These are phyloP conservation scores for Paraconiothyrium brasiliense DNA, from an alignment of 2,329 filamentous ascomycete species.

Conservation along the genomic window DNA sequence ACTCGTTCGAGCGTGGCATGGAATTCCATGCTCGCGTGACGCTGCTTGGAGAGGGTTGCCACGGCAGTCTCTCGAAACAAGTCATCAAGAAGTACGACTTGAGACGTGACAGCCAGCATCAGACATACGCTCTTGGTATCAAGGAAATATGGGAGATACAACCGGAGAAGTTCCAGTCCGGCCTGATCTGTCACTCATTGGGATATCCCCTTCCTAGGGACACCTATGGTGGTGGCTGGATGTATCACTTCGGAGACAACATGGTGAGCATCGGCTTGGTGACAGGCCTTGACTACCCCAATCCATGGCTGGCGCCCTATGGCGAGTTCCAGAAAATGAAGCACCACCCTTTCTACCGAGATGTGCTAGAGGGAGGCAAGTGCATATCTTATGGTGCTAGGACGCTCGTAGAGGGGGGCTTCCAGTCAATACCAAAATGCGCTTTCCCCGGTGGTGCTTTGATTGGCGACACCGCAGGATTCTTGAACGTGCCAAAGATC, in stretches of 20 bases:
- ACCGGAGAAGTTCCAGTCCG: conserved; percentile 89
- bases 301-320: conserved; percentile 96
- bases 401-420: conserved; percentile 91
- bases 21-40: conserved; percentile 95
- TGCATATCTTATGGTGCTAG: conserved; percentile 96
- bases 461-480: conserved; percentile 95
- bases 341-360: conserved; percentile 89
- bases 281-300: conserved; percentile 92
- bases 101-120: conserved; percentile 85
- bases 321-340: conserved; percentile 98
- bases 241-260: conserved; percentile 99
- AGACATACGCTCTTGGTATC: conserved; percentile 93
- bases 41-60: conserved; percentile 92
- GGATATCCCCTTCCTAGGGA: conserved; percentile 89
- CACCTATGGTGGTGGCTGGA: conserved; percentile 97
- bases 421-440: conserved; percentile 97
- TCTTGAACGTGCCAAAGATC: conserved; percentile 97
- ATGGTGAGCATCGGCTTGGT: conserved; percentile 92
- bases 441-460: conserved; percentile 95
- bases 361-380: conserved; percentile 92
- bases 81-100: conserved; percentile 94
- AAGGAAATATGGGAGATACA: conserved; percentile 98
- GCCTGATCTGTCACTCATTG: conserved; percentile 87
- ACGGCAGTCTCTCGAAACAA: conserved; percentile 94
- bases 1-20: conserved; percentile 95